Evolutionary conservation across 352 stramenopile species (phyloP), one percentile per base, ranked within the genome.

Genomic region (Phytophthora quininea): DNA sequence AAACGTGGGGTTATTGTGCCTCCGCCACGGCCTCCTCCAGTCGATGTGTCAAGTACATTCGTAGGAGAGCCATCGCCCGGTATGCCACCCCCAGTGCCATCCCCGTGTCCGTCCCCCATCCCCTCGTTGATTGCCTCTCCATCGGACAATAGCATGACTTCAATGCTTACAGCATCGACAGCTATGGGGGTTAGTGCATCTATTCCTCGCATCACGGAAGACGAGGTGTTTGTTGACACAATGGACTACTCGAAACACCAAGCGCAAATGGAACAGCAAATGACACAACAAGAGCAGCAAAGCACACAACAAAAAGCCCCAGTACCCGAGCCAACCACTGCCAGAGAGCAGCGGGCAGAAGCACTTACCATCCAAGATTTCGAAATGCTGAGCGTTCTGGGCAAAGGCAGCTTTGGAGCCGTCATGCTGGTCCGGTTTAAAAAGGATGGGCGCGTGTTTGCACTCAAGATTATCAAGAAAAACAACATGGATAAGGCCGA

Each of bases 401-500:
- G 89, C 24, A 93, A 93, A 58, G 89, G 89, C 8, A 95, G 86
- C 62, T 96, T 96, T 63, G 89, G 87, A 11, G 89, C 89, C 31
- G 89, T 96, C 10, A 96, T 96, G 87, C 79, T 96, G 3, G 89
- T 96, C 33, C 89, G 89, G 0, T 96, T 95, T 73, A 95, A 95
- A 71, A 91, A 95, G 58, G 89, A 96, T 42, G 87, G 87, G 0
- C 84, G 89, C 52, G 84, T 96, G 30, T 96, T 96, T 42, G 89
- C 89, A 50, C 78, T 96, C 60, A 96, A 96, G 73, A 96, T 96
- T 57, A 90, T 96, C 72, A 94, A 95, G 63, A 96, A 96, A 70
- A 91, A 73, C 35, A 91, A 90, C 55, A 96, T 96, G 89, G 89
- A 95, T 63, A 80, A 82, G 32, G 74, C 82, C 7, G 89, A 96